These are phyloP conservation scores for Mycosphaerella sp. DNA, from an alignment of 2,329 filamentous ascomycete species.

Conservation along the genomic window DNA sequence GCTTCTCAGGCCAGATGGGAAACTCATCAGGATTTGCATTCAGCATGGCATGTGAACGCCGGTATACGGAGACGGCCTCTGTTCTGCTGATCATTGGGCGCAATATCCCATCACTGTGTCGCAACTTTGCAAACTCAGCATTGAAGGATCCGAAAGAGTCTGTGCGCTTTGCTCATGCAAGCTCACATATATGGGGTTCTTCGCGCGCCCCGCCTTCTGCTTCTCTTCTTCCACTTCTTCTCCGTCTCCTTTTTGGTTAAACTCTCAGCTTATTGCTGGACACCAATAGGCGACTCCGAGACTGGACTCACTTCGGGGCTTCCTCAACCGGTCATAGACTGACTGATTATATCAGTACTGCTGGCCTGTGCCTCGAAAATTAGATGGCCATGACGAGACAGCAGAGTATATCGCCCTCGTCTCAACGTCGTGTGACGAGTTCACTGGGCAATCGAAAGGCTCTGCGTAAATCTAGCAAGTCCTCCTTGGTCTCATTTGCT, in stretches of 20 bases:
- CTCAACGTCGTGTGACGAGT: neutral
- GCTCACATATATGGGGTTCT: conserved; percentile 11
- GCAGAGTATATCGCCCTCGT: neutral
- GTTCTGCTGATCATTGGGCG: neutral
- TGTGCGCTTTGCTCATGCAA: conserved; percentile 9
- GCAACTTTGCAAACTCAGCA: conserved; percentile 8
- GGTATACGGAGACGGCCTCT: neutral
- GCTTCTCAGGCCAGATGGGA: neutral
- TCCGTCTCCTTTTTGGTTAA: neutral
- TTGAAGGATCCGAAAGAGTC: conserved; percentile 5
- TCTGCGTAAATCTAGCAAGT: neutral
- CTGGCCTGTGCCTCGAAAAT: neutral
- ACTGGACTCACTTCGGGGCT: neutral
- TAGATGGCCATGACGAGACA: neutral
- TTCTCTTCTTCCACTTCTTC: conserved; percentile 5
- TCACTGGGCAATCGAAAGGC: neutral
- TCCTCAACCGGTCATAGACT: neutral
- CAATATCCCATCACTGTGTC: neutral
- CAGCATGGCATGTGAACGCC: neutral
- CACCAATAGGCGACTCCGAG: neutral
- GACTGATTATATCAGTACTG: neutral
- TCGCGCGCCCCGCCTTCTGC: conserved; percentile 12
- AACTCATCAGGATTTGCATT: neutral
- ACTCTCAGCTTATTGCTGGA: neutral
- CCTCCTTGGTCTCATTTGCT: neutral